Base-by-base conservation (phyloP, 306 rosid genomes). In the Cicer cuneatum region DNA sequence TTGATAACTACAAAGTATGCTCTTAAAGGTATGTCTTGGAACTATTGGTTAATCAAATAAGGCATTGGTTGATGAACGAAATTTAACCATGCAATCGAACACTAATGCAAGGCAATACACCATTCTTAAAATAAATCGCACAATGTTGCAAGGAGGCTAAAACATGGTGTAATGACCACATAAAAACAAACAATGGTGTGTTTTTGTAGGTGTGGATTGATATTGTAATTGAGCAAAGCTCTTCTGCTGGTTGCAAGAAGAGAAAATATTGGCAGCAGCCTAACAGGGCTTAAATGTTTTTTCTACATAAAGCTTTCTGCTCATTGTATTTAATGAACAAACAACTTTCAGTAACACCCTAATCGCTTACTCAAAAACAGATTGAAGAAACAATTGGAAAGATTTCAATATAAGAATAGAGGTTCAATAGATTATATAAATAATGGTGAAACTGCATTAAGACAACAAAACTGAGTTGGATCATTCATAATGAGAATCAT, bases 391-490 rank as follows among this genome's bases (percentile, higher is more conserved):
- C 35, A 48, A 7, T 16, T 1, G 8, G 5, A 39, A 64, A 21
- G 37, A 62, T 39, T 41, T 54, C 5, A 62, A 65, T n/a, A 51
- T 7, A 5, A 43, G 7, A 53, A 54, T 53, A 51, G 19, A 60
- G 24, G 54, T 38, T 19, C 48, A 67, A 76, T 41, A 7, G 51
- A 66, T 39, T n/a, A 48, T 24, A 66, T 57, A 77, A 33, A 48
- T 19, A 40, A 69, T 0, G 6, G 35, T 8, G 29, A 59, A 49
- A 70, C 35, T n/a, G 47, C 24, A 60, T 70, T 69, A 67, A 37
- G 41, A 35, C n/a, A 66, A 37, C 24, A 69, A 49, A 69, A 59
- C 13, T 10, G 15, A 78, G 66, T 24, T 38, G 45, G 24, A 15
- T 6, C 57, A 4, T 51, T 51, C 66, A 15, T 24, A 51, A 71